Evolutionary conservation across 1,284 basidiomycete species (phyloP).

Genomic region (Pseudozyma flocculosa): DNA sequence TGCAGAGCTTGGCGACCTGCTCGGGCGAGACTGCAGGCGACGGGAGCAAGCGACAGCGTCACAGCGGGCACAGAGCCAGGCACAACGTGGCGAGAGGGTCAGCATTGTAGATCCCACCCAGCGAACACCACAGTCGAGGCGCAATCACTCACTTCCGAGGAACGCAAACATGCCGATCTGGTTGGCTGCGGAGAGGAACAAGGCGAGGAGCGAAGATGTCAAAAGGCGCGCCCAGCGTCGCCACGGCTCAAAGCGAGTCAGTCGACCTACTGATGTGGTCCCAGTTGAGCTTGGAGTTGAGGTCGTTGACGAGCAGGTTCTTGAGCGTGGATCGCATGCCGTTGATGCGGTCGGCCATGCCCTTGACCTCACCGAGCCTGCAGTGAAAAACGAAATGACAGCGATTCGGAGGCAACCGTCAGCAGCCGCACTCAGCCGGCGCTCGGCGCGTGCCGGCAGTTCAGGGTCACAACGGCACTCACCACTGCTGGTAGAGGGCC

Average conservation of each 20-base stretch:
- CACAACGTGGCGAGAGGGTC: no score
- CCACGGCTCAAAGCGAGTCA: no score
- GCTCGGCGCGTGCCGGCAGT: no score
- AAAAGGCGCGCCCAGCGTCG: no score
- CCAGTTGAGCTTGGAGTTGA: slow-evolving; percentile 58
- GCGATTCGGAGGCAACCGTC: background rate
- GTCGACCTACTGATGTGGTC: slow-evolving; percentile 54
- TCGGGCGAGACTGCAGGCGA: slow-evolving; percentile 47
- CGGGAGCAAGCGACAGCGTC: no score
- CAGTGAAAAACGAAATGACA: background rate
- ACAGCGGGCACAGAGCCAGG: no score
- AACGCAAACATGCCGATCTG: slow-evolving; percentile 59
- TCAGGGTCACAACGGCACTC: no score
- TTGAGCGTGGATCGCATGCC: slow-evolving; percentile 57
- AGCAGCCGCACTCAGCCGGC: no score
- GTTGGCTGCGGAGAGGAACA: slow-evolving; percentile 32
- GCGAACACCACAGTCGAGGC: no score
- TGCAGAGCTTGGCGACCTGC: slow-evolving; percentile 55
- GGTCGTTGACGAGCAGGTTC: slow-evolving; percentile 52
- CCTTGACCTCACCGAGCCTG: slow-evolving; percentile 56
- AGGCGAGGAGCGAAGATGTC: no score
- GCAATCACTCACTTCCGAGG: slow-evolving; percentile 42
- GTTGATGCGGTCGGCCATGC: slow-evolving; percentile 59
- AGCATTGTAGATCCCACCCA: no score
- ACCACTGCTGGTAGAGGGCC: slow-evolving; percentile 60